Evolutionary conservation across 2,329 filamentous ascomycete genomes (phyloP), one percentile per base, ranked within the genome.

Genomic region (Fusarium sp.): DNA sequence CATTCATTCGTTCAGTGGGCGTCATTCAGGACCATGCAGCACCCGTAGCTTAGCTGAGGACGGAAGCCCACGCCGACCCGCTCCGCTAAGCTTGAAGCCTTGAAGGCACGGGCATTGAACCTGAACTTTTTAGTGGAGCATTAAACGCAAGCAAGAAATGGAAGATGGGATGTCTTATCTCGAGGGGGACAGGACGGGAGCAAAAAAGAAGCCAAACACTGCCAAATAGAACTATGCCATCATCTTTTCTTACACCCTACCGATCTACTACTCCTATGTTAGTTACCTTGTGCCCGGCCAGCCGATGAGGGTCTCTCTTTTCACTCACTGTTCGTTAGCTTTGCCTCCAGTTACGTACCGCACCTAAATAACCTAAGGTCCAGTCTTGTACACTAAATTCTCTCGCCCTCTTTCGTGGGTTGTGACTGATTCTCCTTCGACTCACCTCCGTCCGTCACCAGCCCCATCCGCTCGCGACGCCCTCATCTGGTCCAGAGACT

Each of bases 111-210:
- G 55, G 55, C 60, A 57, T 33, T 60, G 45, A 72, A 46, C 53
- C 65, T 65, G 53, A 76, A 76, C 72, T 73, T 72, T 73, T 71
- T 73, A 74, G 72, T 71, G 72, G 72, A 42, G 63, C 54, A 56
- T 44, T 50, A 70, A 62, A 44, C 68, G 65, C 60, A 71, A 65
- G 49, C 58, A 64, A 70, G 70, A 72, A 72, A 62, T 72, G 55
- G 42, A 63, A 52, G 55, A 57, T 47, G 54, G 62, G 41, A 66
- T 70, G 65, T 70, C 70, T 72, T 72, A 70, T 72, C 70, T 70
- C 27, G 31, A 66, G 42, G 58, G 38, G 44, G 35, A 52, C 22
- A 54, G 44, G 41, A 52, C 27, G 29, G 62, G 41, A 68, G 49
- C 33, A 52, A 68, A 55, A 68, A 68, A 68, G 44, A 68, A 68